Conservation (phyloP, 352 stramenopile genomes). For the Phytophthora fragariaefolia region DNA sequence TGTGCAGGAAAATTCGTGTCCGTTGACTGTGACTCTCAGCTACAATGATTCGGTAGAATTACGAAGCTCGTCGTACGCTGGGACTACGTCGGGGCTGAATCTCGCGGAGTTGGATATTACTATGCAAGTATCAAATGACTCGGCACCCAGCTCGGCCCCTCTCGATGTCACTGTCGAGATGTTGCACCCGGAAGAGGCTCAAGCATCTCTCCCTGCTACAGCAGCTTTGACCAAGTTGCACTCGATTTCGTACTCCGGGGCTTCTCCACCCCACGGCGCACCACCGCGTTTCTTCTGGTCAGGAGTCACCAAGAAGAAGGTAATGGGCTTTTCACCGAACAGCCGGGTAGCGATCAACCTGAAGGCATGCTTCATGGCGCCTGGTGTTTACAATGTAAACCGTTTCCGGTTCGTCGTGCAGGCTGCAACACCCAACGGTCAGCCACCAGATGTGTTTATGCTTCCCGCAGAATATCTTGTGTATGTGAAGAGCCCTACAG, state of each 20-base stretch:
- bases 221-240: slow-evolving; percentile 39
- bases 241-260: slow-evolving; percentile 26
- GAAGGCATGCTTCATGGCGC: slow-evolving; percentile 73
- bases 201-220: slow-evolving; percentile 33
- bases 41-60: slow-evolving; percentile 57
- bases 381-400: slow-evolving; percentile 87
- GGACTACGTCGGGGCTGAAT: slow-evolving; percentile 29
- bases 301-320: slow-evolving; percentile 75
- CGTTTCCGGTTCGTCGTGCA: slow-evolving; percentile 74
- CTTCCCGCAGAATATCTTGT: slow-evolving; percentile 84
- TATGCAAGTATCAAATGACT: slow-evolving; percentile 82
- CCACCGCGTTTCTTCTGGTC: slow-evolving; percentile 84
- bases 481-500: slow-evolving; percentile 52
- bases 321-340: slow-evolving; percentile 59
- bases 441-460: slow-evolving; percentile 56
- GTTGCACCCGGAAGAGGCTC: slow-evolving; percentile 73
- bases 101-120: slow-evolving; percentile 76
- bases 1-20: slow-evolving; percentile 53
- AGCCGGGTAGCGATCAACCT: slow-evolving; percentile 57
- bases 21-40: slow-evolving; percentile 73
- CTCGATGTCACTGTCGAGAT: slow-evolving; percentile 85
- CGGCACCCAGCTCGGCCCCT: slow-evolving; percentile 46
- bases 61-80: slow-evolving; percentile 9
- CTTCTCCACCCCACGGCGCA: slow-evolving; percentile 22
- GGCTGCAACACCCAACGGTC: slow-evolving; percentile 21